A percentile compares a stretch with the other conserved stretches of the same genome.
Conservation (phyloP, 371 early-diverging fungal genomes). For the Apophysomyces trapeziformis region DNA sequence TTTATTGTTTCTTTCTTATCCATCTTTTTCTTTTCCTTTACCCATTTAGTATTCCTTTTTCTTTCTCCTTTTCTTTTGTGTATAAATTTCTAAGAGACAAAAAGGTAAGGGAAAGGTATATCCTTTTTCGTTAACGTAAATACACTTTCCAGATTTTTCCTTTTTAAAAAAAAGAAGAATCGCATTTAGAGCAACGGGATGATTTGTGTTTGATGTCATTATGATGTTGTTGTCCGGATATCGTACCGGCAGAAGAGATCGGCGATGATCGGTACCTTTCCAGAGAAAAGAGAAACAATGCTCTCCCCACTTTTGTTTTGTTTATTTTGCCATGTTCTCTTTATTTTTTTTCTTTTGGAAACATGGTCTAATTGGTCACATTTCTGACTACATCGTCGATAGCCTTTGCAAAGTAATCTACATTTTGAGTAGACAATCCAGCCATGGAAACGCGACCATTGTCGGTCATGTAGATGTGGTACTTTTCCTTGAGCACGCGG, state of each 20-base stretch:
- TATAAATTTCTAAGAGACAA: background rate
- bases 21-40: background rate
- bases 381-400: constrained; percentile 78
- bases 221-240: too few species aligned
- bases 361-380: constrained; percentile 22
- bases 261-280: background rate
- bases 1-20: background rate
- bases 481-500: constrained; percentile 76
- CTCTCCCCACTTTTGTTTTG: background rate
- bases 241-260: background rate
- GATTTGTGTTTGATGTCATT: too few species aligned
- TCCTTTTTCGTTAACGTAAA: background rate
- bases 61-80: background rate
- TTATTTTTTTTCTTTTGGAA: constrained; percentile 2
- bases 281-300: background rate
- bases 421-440: constrained; percentile 85
- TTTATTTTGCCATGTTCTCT: background rate
- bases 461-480: constrained; percentile 91
- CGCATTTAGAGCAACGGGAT: too few species aligned
- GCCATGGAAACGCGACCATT: constrained; percentile 97
- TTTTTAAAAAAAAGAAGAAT: too few species aligned
- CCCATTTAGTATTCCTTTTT: background rate
- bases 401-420: constrained; percentile 83
- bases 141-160: background rate
- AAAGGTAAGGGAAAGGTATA: background rate